Conservation (phyloP, 257 asterid species). For the Primulina eburnea region DNA sequence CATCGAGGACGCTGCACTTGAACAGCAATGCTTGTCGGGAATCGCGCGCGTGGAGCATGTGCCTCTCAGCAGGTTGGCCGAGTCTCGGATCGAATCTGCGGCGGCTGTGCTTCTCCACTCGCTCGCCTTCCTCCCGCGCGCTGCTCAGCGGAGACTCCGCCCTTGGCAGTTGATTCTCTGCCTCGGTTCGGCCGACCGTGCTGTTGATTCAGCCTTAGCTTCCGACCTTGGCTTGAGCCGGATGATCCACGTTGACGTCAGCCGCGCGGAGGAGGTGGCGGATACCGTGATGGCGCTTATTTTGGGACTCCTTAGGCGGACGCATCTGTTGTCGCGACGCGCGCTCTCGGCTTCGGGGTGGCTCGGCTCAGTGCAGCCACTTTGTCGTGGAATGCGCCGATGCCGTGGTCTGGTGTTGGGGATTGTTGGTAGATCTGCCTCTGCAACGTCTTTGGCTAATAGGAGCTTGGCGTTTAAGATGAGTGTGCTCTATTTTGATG, state of each 20-base stretch:
- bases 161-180: slow-evolving; percentile 91
- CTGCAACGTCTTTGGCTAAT: slow-evolving; percentile 79
- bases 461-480: slow-evolving; percentile 95
- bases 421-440: slow-evolving; percentile 91
- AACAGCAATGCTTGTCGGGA: slow-evolving; percentile 74
- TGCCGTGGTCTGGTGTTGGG: slow-evolving; percentile 85
- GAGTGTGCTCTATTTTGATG: slow-evolving; percentile 93
- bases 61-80: slow-evolving; percentile 82
- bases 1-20: slow-evolving; percentile 73
- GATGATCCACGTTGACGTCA: slow-evolving; percentile 83
- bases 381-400: slow-evolving; percentile 88
- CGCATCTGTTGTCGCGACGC: slow-evolving; percentile 89
- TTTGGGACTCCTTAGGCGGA: slow-evolving; percentile 82
- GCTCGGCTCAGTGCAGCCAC: slow-evolving; percentile 99
- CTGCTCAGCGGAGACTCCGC: slow-evolving; percentile 95
- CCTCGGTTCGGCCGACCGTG: slow-evolving; percentile 91
- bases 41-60: slow-evolving; percentile 81
- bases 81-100: slow-evolving; percentile 86
- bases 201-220: slow-evolving; percentile 83
- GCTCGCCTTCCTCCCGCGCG: slow-evolving; percentile 94
- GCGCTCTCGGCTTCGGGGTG: slow-evolving; percentile 93
- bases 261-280: slow-evolving; percentile 94
- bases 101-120: slow-evolving; percentile 89
- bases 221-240: slow-evolving; percentile 74
- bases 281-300: slow-evolving; percentile 98